Evolutionary conservation across 169 alveolate genomes (phyloP).

Genomic region (Ichthyophthirius multifiliis): DNA sequence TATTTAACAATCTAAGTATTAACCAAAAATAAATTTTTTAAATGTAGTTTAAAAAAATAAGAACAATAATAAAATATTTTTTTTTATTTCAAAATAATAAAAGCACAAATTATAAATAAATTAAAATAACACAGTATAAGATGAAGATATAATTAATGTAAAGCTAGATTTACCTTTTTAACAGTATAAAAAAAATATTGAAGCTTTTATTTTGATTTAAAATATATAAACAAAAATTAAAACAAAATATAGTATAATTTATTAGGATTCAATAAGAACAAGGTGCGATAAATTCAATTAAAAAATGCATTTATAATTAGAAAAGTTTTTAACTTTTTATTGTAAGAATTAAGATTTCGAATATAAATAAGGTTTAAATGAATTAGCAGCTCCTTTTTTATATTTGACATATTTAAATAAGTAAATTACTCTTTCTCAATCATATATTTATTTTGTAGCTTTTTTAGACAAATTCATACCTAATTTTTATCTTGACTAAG

Average conservation of each 20-base stretch:
- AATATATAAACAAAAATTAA: neutral
- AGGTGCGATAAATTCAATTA: neutral
- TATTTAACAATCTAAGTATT: no score
- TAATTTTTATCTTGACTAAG: constrained; percentile 18
- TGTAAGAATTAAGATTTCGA: constrained; percentile 39
- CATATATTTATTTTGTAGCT: constrained; percentile 39
- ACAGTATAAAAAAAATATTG: neutral
- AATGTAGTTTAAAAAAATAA: no score
- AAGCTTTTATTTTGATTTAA: neutral
- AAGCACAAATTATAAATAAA: no score
- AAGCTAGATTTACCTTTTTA: neutral
- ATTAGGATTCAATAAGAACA: constrained; percentile 30
- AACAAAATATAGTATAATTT: neutral
- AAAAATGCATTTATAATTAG: neutral
- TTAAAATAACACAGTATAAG: no score
- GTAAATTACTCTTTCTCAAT: constrained; percentile 21
- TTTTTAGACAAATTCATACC: constrained; percentile 53
- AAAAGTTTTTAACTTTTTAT: constrained; percentile 45
- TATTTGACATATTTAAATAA: constrained; percentile 23
- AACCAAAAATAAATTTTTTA: no score
- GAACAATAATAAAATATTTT: no score
- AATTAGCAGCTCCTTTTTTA: constrained; percentile 61
- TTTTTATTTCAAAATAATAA: no score
- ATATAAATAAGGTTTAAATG: constrained; percentile 73
- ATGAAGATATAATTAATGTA: neutral